These are phyloP conservation scores for Amaranthus cruentus DNA, from an alignment of 148 eudicot species.

Conservation along the genomic window DNA sequence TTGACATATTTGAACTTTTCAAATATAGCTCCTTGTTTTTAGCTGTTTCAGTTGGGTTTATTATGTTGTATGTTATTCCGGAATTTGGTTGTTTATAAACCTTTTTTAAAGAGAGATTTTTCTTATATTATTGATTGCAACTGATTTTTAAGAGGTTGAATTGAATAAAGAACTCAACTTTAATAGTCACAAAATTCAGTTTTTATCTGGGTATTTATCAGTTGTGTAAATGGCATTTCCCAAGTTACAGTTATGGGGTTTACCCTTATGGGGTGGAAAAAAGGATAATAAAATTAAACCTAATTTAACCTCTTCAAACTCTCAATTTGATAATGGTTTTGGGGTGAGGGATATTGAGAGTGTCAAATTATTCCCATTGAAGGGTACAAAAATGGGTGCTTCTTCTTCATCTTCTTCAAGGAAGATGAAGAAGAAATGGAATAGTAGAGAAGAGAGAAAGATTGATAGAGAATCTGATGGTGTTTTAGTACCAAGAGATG, in stretches of 20 bases:
- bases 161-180: constrained; percentile 19
- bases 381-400: constrained; percentile 24
- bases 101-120: constrained; percentile 11
- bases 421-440: constrained; percentile 56
- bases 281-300: constrained; percentile 41
- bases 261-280: constrained; percentile 29
- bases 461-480: constrained; percentile 77
- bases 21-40: constrained; percentile 14
- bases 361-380: constrained; percentile 50
- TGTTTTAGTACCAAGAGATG: constrained; percentile 87
- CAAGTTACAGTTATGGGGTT: constrained; percentile 47
- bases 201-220: background rate
- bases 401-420: constrained; percentile 41
- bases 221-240: constrained; percentile 46
- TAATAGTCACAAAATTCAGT: background rate
- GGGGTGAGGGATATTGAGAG: constrained; percentile 47
- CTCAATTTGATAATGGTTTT: constrained; percentile 34
- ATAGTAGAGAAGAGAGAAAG: constrained; percentile 67
- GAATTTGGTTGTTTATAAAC: constrained; percentile 1
- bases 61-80: constrained; percentile 6
- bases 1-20: background rate
- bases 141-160: constrained; percentile 13
- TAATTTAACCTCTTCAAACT: constrained; percentile 36
- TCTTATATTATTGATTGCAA: constrained; percentile 1
- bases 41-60: constrained; percentile 5